Conservation (phyloP, 176 grass and related monocot genomes). For the Alopecurus myosuroides region DNA sequence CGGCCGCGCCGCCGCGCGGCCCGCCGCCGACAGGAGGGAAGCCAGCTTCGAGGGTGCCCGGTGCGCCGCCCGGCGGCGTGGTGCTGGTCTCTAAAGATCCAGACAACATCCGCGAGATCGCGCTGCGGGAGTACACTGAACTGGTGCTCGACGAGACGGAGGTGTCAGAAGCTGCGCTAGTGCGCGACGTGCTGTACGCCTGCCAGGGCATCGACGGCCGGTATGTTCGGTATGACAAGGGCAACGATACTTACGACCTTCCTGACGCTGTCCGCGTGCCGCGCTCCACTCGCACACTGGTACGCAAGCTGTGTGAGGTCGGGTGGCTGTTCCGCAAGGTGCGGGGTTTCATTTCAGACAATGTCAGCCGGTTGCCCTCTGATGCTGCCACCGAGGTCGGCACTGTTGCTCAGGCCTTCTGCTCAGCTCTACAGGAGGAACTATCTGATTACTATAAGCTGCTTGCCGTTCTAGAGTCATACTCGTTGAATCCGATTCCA, state of each 20-base stretch:
- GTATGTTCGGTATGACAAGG: constrained; percentile 64
- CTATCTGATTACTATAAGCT: constrained; percentile 89
- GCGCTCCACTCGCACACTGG: constrained; percentile 75
- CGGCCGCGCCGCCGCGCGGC: constrained; percentile 1
- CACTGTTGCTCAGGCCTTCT: constrained; percentile 80
- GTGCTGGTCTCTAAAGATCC: constrained; percentile 81
- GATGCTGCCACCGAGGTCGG: constrained; percentile 52
- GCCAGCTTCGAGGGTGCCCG: constrained; percentile 20
- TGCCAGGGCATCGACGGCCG: constrained; percentile 96
- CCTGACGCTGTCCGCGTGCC: constrained; percentile 75
- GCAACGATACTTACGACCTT: constrained; percentile 61
- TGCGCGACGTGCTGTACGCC: constrained; percentile 85
- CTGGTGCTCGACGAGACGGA: constrained; percentile 91
- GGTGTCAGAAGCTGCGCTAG: constrained; percentile 74
- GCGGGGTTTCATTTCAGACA: constrained; percentile 66
- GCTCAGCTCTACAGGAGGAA: constrained; percentile 84
- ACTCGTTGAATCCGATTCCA: constrained; percentile 72
- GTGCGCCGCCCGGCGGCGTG: constrained; percentile 52
- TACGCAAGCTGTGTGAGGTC: constrained; percentile 82
- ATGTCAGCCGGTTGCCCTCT: constrained; percentile 42
- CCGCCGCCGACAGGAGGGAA: not conserved
- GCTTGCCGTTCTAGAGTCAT: constrained; percentile 65
- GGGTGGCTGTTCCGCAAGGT: constrained; percentile 90
- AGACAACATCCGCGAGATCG: constrained; percentile 83
- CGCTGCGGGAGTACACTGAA: constrained; percentile 82